Percentiles rank a stretch among this genome's conserved stretches.
Conservation (phyloP, 2,329 filamentous ascomycete genomes). For the Cordyceps cicadae region DNA sequence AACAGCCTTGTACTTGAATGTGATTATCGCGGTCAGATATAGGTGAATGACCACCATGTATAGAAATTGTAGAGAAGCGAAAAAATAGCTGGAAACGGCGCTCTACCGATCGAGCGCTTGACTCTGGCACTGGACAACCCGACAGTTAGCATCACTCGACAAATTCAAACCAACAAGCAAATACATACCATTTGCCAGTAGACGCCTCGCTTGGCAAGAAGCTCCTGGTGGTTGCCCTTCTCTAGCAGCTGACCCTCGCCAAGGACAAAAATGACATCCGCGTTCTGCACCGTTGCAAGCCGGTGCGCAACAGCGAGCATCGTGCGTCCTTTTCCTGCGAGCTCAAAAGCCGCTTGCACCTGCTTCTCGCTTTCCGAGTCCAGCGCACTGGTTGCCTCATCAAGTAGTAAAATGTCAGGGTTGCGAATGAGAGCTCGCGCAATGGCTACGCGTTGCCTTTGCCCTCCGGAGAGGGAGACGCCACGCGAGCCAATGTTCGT, state of each 20-base stretch:
- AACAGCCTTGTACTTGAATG: no score
- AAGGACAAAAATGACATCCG: constrained; percentile 70
- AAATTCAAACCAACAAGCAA: neutral
- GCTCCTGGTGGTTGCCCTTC: constrained; percentile 44
- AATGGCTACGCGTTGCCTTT: constrained; percentile 63
- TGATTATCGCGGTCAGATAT: no score
- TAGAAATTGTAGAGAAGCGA: neutral
- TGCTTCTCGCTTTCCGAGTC: constrained; percentile 55
- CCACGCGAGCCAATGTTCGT: constrained; percentile 61
- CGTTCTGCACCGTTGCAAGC: constrained; percentile 68
- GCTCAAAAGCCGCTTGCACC: constrained; percentile 60
- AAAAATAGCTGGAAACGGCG: neutral
- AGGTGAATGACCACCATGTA: neutral
- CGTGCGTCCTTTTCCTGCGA: constrained; percentile 49
- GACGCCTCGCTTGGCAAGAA: constrained; percentile 42
- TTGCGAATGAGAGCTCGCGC: constrained; percentile 59
- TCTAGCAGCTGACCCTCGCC: constrained; percentile 52
- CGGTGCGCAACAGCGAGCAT: constrained; percentile 73
- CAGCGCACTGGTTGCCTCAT: constrained; percentile 64
- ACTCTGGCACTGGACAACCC: constrained; percentile 41
- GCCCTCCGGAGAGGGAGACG: constrained; percentile 58
- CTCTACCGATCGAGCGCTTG: constrained; percentile 46
- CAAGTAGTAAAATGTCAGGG: constrained; percentile 57
- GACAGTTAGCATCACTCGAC: constrained; percentile 17
- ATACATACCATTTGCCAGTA: constrained; percentile 51